A percentile compares a stretch with the other conserved stretches of the same genome.
phyloP scores from a whole-genome alignment of 768 basidiomycete genomes.

The Sutorius australiensis region DNA sequence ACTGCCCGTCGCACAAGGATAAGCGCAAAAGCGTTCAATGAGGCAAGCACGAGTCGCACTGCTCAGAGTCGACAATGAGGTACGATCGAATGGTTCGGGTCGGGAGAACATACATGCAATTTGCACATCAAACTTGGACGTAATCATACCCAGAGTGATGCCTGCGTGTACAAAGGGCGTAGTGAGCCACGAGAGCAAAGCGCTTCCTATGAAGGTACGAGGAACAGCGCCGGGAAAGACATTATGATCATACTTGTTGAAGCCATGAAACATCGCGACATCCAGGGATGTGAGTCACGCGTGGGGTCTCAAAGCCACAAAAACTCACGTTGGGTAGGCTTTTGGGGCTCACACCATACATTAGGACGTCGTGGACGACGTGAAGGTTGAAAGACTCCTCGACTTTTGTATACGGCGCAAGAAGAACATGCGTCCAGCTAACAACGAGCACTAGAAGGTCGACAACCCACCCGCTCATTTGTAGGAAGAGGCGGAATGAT shows the following conservation, averaged over 20 bases:
- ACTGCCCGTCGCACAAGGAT: slow-evolving; percentile 62
- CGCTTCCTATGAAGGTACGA: slow-evolving; percentile 77
- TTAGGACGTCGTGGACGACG: slow-evolving; percentile 81
- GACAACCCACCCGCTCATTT: slow-evolving; percentile 28
- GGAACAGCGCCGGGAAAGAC: slow-evolving; percentile 87
- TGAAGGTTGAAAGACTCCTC: slow-evolving; percentile 97
- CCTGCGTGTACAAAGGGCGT: slow-evolving; percentile 47
- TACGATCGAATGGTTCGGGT: background rate
- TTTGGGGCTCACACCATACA: slow-evolving; percentile 55
- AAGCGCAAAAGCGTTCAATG: slow-evolving; percentile 59
- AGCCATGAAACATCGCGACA: background rate
- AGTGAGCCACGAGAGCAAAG: slow-evolving; percentile 59
- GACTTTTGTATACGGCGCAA: slow-evolving; percentile 91
- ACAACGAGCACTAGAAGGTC: slow-evolving; percentile 51
- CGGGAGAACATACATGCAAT: slow-evolving; percentile 50
- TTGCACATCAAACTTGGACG: slow-evolving; percentile 66
- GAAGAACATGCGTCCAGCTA: slow-evolving; percentile 64
- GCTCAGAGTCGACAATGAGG: background rate
- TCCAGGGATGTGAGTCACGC: slow-evolving; percentile 5
- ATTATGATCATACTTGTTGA: slow-evolving; percentile 85
- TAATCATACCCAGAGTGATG: slow-evolving; percentile 38
- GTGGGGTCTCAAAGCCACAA: background rate
- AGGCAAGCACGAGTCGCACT: slow-evolving; percentile 77
- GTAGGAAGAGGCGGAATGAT: background rate
- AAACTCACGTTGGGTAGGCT: slow-evolving; percentile 48